phyloP scores from a whole-genome alignment of 306 rosid genomes.

The Cercis canadensis region DNA sequence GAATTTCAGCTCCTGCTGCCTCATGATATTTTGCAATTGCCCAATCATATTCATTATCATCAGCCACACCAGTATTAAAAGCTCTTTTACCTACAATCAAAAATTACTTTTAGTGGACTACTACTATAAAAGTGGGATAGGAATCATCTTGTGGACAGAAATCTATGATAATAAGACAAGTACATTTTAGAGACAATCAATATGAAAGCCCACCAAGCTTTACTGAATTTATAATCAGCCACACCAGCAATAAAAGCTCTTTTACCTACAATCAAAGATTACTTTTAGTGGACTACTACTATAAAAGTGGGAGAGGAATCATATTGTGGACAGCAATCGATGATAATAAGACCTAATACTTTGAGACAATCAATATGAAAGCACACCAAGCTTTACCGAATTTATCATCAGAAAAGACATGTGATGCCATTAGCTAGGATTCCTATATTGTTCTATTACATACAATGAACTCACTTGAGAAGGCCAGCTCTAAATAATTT shows the following conservation, averaged over 20 bases:
- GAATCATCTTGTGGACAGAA: neutral
- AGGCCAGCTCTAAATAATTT: slow-evolving; percentile 28
- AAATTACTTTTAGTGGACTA: slow-evolving; percentile 23
- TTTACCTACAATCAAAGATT: slow-evolving; percentile 70
- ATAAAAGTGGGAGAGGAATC: neutral
- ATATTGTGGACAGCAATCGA: neutral
- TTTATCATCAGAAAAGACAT: slow-evolving; percentile 28
- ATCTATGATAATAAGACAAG: too few species aligned
- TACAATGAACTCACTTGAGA: slow-evolving; percentile 2
- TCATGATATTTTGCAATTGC: slow-evolving; percentile 99
- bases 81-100: slow-evolving; percentile 83
- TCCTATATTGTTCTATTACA: slow-evolving; percentile 8
- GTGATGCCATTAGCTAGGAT: neutral
- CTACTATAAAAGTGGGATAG: neutral
- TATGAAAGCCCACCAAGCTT: too few species aligned
- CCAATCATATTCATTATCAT: slow-evolving; percentile 98
- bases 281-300: slow-evolving; percentile 18
- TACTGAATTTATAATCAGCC: slow-evolving; percentile 86
- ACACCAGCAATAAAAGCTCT: slow-evolving; percentile 96
- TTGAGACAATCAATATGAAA: too few species aligned
- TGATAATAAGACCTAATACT: too few species aligned
- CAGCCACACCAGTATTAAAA: slow-evolving; percentile 94
- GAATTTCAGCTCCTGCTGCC: slow-evolving; percentile 96
- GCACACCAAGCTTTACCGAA: too few species aligned
- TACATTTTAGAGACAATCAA: too few species aligned